These are phyloP conservation scores for Penicillium parvum DNA, from an alignment of 495 filamentous ascomycete genomes.

Conservation along the genomic window DNA sequence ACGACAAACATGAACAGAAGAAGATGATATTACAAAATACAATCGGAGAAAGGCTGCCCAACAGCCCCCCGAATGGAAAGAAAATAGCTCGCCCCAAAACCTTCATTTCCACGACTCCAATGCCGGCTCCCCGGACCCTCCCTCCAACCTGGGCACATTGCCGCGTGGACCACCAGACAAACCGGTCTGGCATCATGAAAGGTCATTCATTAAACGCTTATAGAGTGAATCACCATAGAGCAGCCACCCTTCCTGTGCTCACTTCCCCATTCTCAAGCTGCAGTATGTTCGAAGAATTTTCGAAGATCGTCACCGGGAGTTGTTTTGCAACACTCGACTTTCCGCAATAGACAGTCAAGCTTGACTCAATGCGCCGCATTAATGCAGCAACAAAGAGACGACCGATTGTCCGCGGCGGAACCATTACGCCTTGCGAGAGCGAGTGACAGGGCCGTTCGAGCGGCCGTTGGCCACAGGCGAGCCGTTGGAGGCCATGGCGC, in stretches of 20 bases:
- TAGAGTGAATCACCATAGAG: conserved; percentile 24
- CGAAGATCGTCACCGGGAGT: conserved; percentile 5
- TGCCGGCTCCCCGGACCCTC: conserved; percentile 9
- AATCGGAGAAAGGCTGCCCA: conserved; percentile 15
- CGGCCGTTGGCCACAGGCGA: conserved; percentile 31
- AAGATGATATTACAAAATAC: conserved; percentile 32
- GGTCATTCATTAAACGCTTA: conserved; percentile 45
- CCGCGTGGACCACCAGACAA: conserved; percentile 26
- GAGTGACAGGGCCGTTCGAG: conserved; percentile 44
- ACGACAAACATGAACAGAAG: conserved; percentile 32
- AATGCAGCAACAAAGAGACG: too few species aligned
- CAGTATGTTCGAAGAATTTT: conserved; percentile 16
- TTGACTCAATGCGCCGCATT: too few species aligned
- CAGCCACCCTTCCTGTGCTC: conserved; percentile 9
- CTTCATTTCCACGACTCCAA: not conserved
- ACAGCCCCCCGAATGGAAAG: conserved; percentile 15
- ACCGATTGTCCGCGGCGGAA: not conserved
- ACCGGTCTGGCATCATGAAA: conserved; percentile 37
- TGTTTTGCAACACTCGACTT: conserved; percentile 1
- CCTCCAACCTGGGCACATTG: conserved; percentile 18
- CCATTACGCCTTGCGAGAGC: conserved; percentile 47
- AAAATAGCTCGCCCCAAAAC: conserved; percentile 7
- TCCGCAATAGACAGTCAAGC: too few species aligned
- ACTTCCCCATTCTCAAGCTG: conserved; percentile 6
- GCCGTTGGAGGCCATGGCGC: conserved; percentile 31